Evolutionary conservation across 257 asterid species (phyloP).

Genomic region (Nicotiana undulata): DNA sequence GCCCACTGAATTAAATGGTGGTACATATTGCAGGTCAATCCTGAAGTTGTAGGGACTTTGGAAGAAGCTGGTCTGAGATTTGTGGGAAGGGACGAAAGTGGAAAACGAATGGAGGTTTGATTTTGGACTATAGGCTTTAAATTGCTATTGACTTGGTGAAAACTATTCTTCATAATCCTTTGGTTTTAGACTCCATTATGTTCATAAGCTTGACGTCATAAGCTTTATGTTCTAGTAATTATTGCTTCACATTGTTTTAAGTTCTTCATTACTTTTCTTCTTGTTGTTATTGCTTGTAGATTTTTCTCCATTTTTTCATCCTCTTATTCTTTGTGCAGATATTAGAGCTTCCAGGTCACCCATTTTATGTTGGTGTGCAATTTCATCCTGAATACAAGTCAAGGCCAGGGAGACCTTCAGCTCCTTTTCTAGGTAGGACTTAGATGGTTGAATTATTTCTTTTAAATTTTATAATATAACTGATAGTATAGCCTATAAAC

Average conservation of each 20-base stretch:
- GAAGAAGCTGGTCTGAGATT: slow-evolving; percentile 78
- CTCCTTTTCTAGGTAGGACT: slow-evolving; percentile 6
- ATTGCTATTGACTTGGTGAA: not conserved
- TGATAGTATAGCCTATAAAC: not conserved
- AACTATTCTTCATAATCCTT: not conserved
- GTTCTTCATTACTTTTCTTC: not conserved
- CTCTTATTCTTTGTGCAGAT: slow-evolving; percentile 6
- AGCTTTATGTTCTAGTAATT: not conserved
- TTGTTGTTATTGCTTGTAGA: not conserved
- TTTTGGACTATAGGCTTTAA: slow-evolving; percentile 6
- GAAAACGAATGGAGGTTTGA: slow-evolving; percentile 87
- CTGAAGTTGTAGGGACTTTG: slow-evolving; percentile 50
- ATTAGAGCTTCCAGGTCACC: slow-evolving; percentile 10
- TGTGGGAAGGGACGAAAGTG: slow-evolving; percentile 93
- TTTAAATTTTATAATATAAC: not conserved
- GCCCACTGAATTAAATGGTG: not conserved
- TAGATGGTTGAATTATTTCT: not conserved
- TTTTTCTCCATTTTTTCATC: not conserved
- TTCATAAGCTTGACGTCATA: too few relatives aligned
- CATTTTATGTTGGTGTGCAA: slow-evolving; percentile 13
- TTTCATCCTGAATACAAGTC: slow-evolving; percentile 16
- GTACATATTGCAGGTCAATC: slow-evolving; percentile 66
- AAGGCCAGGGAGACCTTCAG: slow-evolving; percentile 14
- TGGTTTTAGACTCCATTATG: not conserved
- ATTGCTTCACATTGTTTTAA: not conserved